phyloP scores from a whole-genome alignment of 1,284 basidiomycete genomes.

The Inonotus hispidus region DNA sequence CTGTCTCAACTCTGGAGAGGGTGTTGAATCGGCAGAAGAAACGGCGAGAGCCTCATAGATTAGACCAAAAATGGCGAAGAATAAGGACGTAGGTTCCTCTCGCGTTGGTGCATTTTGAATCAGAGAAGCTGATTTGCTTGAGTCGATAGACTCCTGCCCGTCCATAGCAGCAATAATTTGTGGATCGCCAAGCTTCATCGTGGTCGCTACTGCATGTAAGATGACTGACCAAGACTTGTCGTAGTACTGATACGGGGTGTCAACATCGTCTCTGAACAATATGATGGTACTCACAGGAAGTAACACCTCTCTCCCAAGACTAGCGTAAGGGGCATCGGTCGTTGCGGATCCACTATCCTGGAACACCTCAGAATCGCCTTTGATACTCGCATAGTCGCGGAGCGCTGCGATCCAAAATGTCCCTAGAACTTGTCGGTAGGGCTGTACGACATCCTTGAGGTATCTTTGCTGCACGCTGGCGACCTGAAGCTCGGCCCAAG shows the following conservation, averaged over 20 bases:
- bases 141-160: constrained; percentile 47
- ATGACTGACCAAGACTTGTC: constrained; percentile 79
- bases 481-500: constrained; percentile 93
- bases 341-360: constrained; percentile 65
- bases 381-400: constrained; percentile 88
- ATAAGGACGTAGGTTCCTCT: constrained; percentile 75
- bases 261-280: not conserved
- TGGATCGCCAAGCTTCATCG: constrained; percentile 70
- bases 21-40: constrained; percentile 53
- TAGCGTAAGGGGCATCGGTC: constrained; percentile 80
- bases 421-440: constrained; percentile 71
- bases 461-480: constrained; percentile 74
- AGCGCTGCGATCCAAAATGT: constrained; percentile 87
- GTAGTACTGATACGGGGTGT: constrained; percentile 67
- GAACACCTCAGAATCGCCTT: constrained; percentile 82
- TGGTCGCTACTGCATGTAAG: constrained; percentile 80
- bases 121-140: constrained; percentile 22
- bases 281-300: constrained; percentile 61
- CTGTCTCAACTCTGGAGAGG: constrained; percentile 36
- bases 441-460: constrained; percentile 77
- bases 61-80: constrained; percentile 88
- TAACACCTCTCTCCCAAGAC: constrained; percentile 84
- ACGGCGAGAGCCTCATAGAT: constrained; percentile 86
- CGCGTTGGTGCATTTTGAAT: constrained; percentile 32
- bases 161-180: constrained; percentile 78